phyloP scores from a whole-genome alignment of 257 asterid genomes.

The Catharanthus roseus region DNA sequence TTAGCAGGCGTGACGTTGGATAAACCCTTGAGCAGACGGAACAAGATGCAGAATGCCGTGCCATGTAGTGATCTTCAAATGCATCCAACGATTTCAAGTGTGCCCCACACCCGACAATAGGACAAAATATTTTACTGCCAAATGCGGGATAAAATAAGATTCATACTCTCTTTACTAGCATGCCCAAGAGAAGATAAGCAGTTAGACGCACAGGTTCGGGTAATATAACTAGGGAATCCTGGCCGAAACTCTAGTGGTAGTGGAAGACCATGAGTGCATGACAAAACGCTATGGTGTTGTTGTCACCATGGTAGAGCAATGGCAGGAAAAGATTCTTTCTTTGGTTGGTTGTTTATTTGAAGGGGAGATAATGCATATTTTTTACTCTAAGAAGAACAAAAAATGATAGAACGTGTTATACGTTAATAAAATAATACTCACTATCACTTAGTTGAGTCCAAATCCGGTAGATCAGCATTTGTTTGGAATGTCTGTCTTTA shows the following conservation, averaged over 20 bases:
- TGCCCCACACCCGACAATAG: slow-evolving; percentile 83
- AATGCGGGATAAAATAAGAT: neutral
- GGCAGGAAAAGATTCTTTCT: neutral
- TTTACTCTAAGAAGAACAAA: too few relatives aligned
- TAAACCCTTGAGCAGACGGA: slow-evolving; percentile 86
- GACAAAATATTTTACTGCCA: slow-evolving; percentile 59
- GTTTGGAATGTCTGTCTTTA: neutral
- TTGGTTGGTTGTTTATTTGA: neutral
- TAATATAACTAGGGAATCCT: neutral
- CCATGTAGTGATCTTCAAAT: slow-evolving; percentile 78
- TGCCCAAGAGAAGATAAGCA: neutral
- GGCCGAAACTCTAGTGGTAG: too few relatives aligned
- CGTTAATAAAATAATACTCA: neutral
- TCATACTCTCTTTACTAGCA: neutral
- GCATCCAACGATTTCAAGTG: slow-evolving; percentile 59
- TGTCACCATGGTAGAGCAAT: neutral
- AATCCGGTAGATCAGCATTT: neutral
- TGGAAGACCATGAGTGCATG: too few relatives aligned
- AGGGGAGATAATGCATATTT: too few relatives aligned
- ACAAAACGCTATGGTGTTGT: too few relatives aligned
- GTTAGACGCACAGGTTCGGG: neutral
- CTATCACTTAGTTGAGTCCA: neutral
- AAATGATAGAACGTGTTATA: neutral
- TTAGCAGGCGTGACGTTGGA: slow-evolving; percentile 85
- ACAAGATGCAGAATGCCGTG: slow-evolving; percentile 92